Evolutionary conservation across 1,284 basidiomycete genomes (phyloP), one percentile per base, ranked within the genome.

Genomic region (Singerocomus inundabilis): DNA sequence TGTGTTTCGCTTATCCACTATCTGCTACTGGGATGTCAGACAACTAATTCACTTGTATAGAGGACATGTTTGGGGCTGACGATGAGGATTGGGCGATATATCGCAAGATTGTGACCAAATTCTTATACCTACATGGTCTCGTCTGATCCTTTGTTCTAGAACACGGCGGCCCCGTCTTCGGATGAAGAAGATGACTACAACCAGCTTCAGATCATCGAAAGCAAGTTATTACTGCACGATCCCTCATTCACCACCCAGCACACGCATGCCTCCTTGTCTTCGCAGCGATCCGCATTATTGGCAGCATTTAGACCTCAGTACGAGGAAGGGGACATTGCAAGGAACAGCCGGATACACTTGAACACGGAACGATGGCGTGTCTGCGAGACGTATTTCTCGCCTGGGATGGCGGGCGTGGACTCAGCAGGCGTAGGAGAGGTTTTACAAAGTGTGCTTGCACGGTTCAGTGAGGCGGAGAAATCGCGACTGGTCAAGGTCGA

Each of bases 81-180:
- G 96, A 99, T 63, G 92, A 88, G 15, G 96, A 99, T 68, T 99
- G 97, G 96, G 88, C 88, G 0, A 94, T 99, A 45, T 99, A 99
- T 67, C 91, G 96, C 51, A 95, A 98, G 72, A 96, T 99, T 51
- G 93, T 93, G 61, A 60, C 18, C 28, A 12, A 33, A 2, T 46
- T 24, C 31, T 28, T 11, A 16, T 48, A 31, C n/a, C n/a, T 35
- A 6, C 24, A 5, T 32, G 37, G 37, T 16, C 51, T 59, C 26
- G 48, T 11, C 15, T 5, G 18, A 10, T 25, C 15, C 2, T 2
- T 34, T 42, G 10, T 45, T 38, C 13, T 42, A 89, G 88, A 92
- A 91, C 59, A 86, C 81, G 3, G 84, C 85, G 1, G 89, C 89
- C 3, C 84, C 84, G n/a, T 95, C 93, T 1, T 95, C 93, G 1